These are phyloP conservation scores for Pythium brachiatum DNA, from an alignment of 352 stramenopile genomes.

Conservation along the genomic window DNA sequence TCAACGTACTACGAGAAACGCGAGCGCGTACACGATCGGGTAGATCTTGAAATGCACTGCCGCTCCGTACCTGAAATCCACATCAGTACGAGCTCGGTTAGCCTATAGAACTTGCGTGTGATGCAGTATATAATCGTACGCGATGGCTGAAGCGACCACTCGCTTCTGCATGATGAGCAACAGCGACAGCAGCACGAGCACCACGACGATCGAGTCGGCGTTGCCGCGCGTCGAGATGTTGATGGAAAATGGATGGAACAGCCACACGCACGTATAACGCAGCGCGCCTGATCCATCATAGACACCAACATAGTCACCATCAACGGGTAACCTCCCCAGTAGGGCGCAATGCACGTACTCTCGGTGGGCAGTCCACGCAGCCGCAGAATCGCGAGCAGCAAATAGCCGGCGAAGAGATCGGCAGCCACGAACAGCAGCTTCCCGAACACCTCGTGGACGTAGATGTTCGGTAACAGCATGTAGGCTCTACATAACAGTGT, in stretches of 20 bases:
- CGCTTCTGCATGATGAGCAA: conserved; percentile 80
- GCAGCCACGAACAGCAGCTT: conserved; percentile 96
- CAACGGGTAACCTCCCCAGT: background rate
- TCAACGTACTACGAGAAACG: conserved; percentile 76
- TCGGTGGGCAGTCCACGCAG: conserved; percentile 51
- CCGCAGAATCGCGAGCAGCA: conserved; percentile 87
- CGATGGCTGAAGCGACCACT: conserved; percentile 62
- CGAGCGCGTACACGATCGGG: conserved; percentile 95
- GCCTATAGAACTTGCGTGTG: background rate
- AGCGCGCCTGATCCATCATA: conserved; percentile 38
- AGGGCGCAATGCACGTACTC: conserved; percentile 5
- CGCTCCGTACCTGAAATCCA: conserved; percentile 82
- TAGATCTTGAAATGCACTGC: conserved; percentile 99
- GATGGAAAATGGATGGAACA: conserved; percentile 98
- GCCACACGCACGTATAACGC: conserved; percentile 87
- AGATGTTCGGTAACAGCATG: conserved; percentile 74
- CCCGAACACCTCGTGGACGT: conserved; percentile 78
- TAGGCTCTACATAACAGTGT: conserved; percentile 40
- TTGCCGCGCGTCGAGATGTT: conserved; percentile 99
- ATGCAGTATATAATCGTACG: conserved; percentile 31
- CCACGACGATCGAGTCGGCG: conserved; percentile 93
- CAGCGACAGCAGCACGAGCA: conserved; percentile 93
- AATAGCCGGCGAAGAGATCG: conserved; percentile 91
- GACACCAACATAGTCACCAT: background rate
- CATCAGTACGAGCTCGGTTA: background rate